Percentiles rank a stretch among this genome's conserved stretches.
phyloP scores from a whole-genome alignment of 2,329 filamentous ascomycete genomes.

The Colletotrichum kahawae region DNA sequence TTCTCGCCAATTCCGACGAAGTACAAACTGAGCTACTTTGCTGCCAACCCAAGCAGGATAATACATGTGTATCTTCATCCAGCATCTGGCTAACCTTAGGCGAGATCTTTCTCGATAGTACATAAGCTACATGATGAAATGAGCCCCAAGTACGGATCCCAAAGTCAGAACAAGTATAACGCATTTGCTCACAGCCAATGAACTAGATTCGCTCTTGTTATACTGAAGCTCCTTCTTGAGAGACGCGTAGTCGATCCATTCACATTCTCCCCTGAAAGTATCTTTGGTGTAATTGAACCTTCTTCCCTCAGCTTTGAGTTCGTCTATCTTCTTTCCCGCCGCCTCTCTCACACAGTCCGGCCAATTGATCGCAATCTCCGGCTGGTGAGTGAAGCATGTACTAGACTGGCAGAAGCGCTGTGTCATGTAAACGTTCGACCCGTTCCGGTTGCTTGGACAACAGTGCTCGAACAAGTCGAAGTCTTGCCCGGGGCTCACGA shows the following conservation, averaged over 20 bases:
- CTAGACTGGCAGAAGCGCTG: neutral
- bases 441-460: neutral
- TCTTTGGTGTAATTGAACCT: neutral
- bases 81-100: neutral
- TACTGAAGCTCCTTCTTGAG: neutral
- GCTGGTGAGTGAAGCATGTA: neutral
- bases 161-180: neutral
- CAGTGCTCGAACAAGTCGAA: neutral
- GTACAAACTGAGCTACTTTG: neutral
- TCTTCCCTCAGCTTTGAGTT: neutral
- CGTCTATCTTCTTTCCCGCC: neutral
- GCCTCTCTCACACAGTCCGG: neutral
- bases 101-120: accelerated
- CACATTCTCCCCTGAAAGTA: neutral
- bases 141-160: accelerated
- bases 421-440: neutral
- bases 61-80: accelerated
- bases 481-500: neutral
- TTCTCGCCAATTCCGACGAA: neutral
- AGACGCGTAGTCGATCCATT: neutral
- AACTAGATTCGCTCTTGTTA: neutral
- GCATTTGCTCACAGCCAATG: neutral
- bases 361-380: neutral
- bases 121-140: neutral
- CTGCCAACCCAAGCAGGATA: accelerated